A percentile compares a stretch with the other conserved stretches of the same genome.
Evolutionary conservation across 2,329 filamentous ascomycete species (phyloP).

Genomic region (Thermothelomyces thermophilus): DNA sequence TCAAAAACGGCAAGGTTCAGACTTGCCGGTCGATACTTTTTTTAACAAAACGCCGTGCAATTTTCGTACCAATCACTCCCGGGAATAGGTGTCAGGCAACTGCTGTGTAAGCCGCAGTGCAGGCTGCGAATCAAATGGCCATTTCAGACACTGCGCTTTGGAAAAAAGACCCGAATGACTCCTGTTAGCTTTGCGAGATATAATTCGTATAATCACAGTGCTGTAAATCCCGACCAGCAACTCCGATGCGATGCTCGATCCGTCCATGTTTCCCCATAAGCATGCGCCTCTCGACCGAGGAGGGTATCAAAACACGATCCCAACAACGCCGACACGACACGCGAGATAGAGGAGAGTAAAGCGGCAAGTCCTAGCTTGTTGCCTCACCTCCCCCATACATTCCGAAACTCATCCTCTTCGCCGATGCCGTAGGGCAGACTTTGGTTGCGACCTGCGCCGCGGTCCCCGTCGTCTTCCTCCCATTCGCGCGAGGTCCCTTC

Average conservation of each 20-base stretch:
- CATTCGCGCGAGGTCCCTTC: constrained; percentile 13
- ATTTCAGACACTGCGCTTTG: too few species aligned
- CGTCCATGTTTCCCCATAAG: neutral
- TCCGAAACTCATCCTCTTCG: constrained; percentile 23
- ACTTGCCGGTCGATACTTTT: neutral
- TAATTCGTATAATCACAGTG: neutral
- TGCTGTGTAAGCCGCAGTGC: too few species aligned
- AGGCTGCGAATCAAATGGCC: too few species aligned
- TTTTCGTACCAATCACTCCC: neutral
- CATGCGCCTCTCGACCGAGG: neutral
- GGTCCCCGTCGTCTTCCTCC: constrained; percentile 10
- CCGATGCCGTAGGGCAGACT: constrained; percentile 17
- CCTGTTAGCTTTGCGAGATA: neutral
- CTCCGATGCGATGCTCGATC: constrained; percentile 11
- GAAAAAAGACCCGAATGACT: too few species aligned
- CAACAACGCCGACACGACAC: constrained; percentile 1
- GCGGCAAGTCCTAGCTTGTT: neutral
- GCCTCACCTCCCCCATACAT: constrained; percentile 24
- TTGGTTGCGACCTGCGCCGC: neutral
- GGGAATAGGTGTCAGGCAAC: too few species aligned
- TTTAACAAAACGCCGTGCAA: too few species aligned
- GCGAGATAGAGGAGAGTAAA: neutral
- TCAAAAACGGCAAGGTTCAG: neutral
- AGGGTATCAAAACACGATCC: constrained; percentile 9
- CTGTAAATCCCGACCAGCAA: neutral